Conservation (phyloP, 2,329 filamentous ascomycete genomes). For the Purpureocillium lavendulum region DNA sequence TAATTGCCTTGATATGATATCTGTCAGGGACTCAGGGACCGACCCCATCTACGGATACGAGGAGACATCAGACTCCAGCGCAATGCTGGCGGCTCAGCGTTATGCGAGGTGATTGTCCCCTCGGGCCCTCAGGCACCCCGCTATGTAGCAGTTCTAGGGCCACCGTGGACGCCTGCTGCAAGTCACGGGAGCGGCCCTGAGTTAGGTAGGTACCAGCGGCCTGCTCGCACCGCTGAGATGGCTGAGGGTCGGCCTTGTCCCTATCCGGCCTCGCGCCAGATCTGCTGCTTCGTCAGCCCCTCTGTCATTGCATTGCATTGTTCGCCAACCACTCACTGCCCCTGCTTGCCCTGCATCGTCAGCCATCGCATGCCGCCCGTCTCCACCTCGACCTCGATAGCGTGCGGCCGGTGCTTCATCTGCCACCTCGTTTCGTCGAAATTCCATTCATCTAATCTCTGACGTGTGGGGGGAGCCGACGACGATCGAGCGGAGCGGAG, state of each 20-base stretch:
- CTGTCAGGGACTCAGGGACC: too few relatives aligned
- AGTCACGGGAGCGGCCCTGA: too few relatives aligned
- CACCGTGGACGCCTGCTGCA: too few relatives aligned
- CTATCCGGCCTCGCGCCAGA: constrained; percentile 1
- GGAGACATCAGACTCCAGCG: too few relatives aligned
- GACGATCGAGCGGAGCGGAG: constrained; percentile 1
- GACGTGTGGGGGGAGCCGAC: constrained; percentile 2
- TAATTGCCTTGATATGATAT: too few relatives aligned
- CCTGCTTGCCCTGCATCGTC: background rate
- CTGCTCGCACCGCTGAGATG: too few relatives aligned
- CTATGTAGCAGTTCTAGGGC: too few relatives aligned
- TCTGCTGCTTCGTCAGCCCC: background rate
- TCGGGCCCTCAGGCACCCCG: too few relatives aligned
- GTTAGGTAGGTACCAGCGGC: too few relatives aligned
- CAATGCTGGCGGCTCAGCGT: too few relatives aligned
- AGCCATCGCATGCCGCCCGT: background rate
- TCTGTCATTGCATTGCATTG: background rate
- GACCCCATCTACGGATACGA: too few relatives aligned
- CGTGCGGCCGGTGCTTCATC: constrained; percentile 2
- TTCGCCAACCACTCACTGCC: background rate
- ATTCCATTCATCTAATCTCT: background rate
- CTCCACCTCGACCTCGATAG: background rate
- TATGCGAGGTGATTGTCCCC: too few relatives aligned
- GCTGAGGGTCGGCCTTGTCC: background rate
- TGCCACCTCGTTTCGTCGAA: background rate